Evolutionary conservation across 2,329 filamentous ascomycete genomes (phyloP).

Genomic region (Coniochaeta sp.): DNA sequence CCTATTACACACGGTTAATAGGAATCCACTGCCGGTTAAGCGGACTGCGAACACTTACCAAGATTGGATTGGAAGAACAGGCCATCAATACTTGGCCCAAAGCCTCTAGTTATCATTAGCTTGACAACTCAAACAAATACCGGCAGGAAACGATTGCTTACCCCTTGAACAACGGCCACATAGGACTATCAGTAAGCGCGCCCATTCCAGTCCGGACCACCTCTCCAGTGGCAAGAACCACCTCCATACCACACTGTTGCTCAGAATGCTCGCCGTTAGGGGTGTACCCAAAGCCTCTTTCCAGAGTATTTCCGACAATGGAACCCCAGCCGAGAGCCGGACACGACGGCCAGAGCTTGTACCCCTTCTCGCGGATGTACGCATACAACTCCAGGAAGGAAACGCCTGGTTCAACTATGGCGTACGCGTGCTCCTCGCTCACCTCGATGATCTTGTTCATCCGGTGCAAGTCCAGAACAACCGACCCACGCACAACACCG

Average conservation of each 20-base stretch:
- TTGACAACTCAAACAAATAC: not conserved
- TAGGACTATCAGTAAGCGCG: constrained; percentile 13
- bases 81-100: constrained; percentile 12
- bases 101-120: not conserved
- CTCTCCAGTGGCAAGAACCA: constrained; percentile 35
- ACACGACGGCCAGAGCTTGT: constrained; percentile 34
- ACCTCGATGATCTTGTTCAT: constrained; percentile 36
- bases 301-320: constrained; percentile 35
- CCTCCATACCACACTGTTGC: constrained; percentile 36
- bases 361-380: constrained; percentile 26
- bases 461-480: constrained; percentile 33
- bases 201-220: constrained; percentile 36
- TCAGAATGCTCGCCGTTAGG: constrained; percentile 32
- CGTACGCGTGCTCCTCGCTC: constrained; percentile 32
- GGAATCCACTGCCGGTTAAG: not conserved
- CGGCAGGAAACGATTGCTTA: not conserved
- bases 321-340: constrained; percentile 39
- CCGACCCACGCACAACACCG: constrained; percentile 22
- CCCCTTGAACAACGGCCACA: not conserved
- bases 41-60: not conserved
- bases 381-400: constrained; percentile 35
- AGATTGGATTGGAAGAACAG: constrained; percentile 11
- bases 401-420: constrained; percentile 37
- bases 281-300: constrained; percentile 32
- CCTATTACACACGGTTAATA: not conserved